These are phyloP conservation scores for Scutellaria barbata DNA, from an alignment of 257 asterid genomes.

Conservation along the genomic window DNA sequence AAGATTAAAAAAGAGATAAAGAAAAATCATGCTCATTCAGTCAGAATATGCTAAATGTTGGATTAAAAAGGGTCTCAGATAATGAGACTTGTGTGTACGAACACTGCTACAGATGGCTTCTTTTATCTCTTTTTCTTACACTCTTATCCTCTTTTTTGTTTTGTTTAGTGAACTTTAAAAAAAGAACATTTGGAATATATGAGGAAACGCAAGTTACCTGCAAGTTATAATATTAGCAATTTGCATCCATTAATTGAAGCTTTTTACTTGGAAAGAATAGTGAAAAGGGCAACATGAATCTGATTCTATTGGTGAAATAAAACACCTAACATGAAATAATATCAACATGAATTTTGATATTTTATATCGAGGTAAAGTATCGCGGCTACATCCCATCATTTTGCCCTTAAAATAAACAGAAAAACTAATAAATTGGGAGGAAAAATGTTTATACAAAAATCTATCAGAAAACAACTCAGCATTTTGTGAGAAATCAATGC, in stretches of 20 bases:
- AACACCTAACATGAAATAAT: too few relatives aligned
- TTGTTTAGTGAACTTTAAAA: conserved; percentile 33
- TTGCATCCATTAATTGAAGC: conserved; percentile 36
- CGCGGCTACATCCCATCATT: too few relatives aligned
- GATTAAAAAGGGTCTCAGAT: conserved; percentile 16
- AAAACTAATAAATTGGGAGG: too few relatives aligned
- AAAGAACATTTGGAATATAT: conserved; percentile 41
- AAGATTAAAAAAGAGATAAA: conserved; percentile 23
- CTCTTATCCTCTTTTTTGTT: conserved; percentile 39
- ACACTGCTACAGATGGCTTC: conserved; percentile 18
- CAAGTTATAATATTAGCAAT: conserved; percentile 33
- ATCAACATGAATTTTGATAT: too few relatives aligned
- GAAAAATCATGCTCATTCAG: conserved; percentile 11
- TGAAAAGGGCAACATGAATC: conserved; percentile 49
- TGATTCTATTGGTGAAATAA: conserved; percentile 40
- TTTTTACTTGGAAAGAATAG: conserved; percentile 44
- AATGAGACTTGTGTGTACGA: conserved; percentile 21
- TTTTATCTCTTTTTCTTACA: conserved; percentile 13
- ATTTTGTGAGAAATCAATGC: too few relatives aligned
- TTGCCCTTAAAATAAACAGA: too few relatives aligned
- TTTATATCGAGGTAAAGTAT: too few relatives aligned
- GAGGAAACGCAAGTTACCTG: conserved; percentile 27
- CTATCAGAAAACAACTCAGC: too few relatives aligned
- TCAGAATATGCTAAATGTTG: conserved; percentile 45
- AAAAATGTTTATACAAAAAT: too few relatives aligned